phyloP scores from a whole-genome alignment of 805 yeast genomes.

The Cyberlindnera americana region DNA sequence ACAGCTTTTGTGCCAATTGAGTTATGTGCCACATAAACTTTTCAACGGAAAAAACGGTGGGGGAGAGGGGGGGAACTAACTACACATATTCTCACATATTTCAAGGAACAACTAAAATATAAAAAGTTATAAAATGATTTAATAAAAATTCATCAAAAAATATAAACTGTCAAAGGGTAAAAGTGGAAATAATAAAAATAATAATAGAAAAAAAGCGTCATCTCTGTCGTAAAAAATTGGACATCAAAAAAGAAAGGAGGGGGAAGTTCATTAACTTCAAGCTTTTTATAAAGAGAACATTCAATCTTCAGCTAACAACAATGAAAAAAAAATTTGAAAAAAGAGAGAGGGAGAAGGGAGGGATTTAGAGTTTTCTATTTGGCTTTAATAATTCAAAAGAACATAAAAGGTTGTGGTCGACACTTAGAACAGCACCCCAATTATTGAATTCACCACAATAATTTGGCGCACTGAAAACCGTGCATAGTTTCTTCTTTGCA shows the following conservation, averaged over 20 bases:
- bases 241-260: too few species aligned
- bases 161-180: background rate
- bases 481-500: conserved; percentile 67
- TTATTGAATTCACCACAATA: conserved; percentile 62
- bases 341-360: background rate
- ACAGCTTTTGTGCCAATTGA: too few species aligned
- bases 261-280: conserved; percentile 1
- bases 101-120: too few species aligned
- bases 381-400: conserved; percentile 94
- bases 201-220: conserved; percentile 1
- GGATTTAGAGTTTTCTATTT: conserved; percentile 19
- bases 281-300: too few species aligned
- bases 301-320: too few species aligned
- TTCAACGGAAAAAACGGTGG: too few species aligned
- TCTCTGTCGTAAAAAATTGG: conserved; percentile 7
- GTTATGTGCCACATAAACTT: too few species aligned
- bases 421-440: conserved; percentile 99
- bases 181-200: background rate
- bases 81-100: too few species aligned
- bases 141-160: background rate
- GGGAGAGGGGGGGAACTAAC: too few species aligned
- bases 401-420: conserved; percentile 85
- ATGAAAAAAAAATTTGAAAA: background rate
- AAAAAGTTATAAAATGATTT: background rate
- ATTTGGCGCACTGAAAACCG: conserved; percentile 80